These are phyloP conservation scores for Globisporangium abappressorium DNA, from an alignment of 352 stramenopile species.

Conservation along the genomic window DNA sequence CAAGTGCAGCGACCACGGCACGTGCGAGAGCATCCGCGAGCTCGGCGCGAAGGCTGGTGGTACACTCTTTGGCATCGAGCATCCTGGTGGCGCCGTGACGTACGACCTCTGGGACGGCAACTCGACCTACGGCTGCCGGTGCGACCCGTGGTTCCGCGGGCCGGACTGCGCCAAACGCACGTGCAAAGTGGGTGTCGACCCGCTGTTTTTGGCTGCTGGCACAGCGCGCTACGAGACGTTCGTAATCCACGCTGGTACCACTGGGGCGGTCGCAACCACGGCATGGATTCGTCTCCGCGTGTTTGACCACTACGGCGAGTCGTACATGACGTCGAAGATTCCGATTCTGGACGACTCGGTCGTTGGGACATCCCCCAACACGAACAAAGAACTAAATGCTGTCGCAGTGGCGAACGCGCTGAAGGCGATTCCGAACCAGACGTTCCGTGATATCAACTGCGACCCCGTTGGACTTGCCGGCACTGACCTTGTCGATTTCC, in stretches of 20 bases:
- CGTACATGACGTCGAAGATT: conserved; percentile 61
- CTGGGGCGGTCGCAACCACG: no score
- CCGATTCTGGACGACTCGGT: conserved; percentile 25
- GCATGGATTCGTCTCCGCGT: conserved; percentile 40
- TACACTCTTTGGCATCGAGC: conserved; percentile 36
- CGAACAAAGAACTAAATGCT: conserved; percentile 12
- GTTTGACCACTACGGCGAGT: conserved; percentile 68
- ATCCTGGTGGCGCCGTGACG: conserved; percentile 17
- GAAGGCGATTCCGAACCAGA: conserved; percentile 44
- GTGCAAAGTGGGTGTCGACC: conserved; percentile 73
- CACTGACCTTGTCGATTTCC: conserved; percentile 20
- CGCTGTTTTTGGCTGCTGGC: conserved; percentile 47
- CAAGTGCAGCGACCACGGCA: conserved; percentile 69
- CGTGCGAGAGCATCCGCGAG: conserved; percentile 66
- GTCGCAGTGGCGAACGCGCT: conserved; percentile 29
- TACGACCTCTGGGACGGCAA: conserved; percentile 85
- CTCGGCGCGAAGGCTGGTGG: conserved; percentile 45
- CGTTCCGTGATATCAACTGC: conserved; percentile 43
- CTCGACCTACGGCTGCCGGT: conserved; percentile 84
- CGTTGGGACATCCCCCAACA: neutral
- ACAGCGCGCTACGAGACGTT: conserved; percentile 48
- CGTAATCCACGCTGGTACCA: conserved; percentile 31
- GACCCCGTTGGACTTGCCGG: conserved; percentile 16
- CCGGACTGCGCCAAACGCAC: conserved; percentile 71
- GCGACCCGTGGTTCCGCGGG: conserved; percentile 85